phyloP scores from a whole-genome alignment of 768 basidiomycete species.

The Calocybe cyanea region DNA sequence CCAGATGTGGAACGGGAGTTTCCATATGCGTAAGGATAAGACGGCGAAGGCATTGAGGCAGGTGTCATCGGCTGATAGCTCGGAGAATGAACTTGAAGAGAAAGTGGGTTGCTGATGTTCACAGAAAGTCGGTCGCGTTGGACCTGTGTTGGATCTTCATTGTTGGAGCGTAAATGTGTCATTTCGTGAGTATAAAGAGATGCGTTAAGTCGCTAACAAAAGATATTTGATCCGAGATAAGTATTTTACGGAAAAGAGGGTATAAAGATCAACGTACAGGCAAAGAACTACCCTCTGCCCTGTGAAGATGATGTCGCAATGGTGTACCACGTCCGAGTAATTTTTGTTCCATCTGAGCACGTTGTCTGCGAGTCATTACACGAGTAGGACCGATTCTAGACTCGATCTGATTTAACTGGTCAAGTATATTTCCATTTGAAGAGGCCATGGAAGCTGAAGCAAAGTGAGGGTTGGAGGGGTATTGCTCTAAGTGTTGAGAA shows the following conservation, averaged over 20 bases:
- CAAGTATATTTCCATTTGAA: constrained; percentile 16
- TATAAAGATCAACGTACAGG: constrained; percentile 15
- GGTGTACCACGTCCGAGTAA: constrained; percentile 20
- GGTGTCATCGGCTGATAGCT: constrained; percentile 44
- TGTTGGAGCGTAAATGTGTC: constrained; percentile 38
- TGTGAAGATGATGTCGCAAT: constrained; percentile 15
- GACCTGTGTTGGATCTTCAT: constrained; percentile 27
- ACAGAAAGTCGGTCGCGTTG: constrained; percentile 30
- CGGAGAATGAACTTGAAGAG: constrained; percentile 31
- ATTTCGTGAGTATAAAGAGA: constrained; percentile 28
- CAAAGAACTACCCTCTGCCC: constrained; percentile 10
- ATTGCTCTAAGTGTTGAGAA: constrained; percentile 12
- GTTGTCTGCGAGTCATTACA: constrained; percentile 41
- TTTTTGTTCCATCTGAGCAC: constrained; percentile 26
- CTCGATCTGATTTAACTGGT: constrained; percentile 38
- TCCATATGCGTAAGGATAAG: constrained; percentile 37
- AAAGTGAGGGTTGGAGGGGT: constrained; percentile 7
- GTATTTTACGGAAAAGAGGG: background rate
- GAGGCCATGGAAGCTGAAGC: constrained; percentile 14
- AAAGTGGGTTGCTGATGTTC: constrained; percentile 23
- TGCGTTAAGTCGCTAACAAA: constrained; percentile 16
- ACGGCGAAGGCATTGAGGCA: constrained; percentile 41
- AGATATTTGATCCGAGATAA: too few relatives aligned
- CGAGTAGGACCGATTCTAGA: constrained; percentile 53
- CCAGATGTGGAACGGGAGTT: constrained; percentile 45